Base-by-base conservation (phyloP, 202 grass and related monocot genomes). In the Eragrostis tef region DNA sequence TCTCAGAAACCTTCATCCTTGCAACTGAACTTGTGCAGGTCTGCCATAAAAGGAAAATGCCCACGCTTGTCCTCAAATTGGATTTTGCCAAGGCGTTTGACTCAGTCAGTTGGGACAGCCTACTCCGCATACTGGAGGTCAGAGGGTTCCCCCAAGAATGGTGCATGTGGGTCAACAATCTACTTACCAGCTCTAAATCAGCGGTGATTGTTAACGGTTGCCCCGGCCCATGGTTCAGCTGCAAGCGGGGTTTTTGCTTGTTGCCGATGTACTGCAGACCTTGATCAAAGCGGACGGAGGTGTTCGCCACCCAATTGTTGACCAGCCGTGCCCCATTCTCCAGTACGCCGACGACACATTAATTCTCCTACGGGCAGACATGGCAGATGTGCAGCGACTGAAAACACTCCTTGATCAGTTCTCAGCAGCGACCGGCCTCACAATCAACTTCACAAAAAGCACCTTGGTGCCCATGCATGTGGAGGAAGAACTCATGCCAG, bases 111-210 rank as follows among this genome's bases (percentile, higher is more conserved):
- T 58, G 54, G 20, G 54, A 58, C 7, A 21, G 54, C 1, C 7
- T 58, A 2, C 6, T 9, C 7, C 0, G 0, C 1, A 58, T 58
- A 2, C n/a, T 58, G 6, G 1, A 7, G 0, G 20, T 19, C 0
- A 17, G 20, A 9, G 54, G 54, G 1, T 58, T 58, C 20, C 6
- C n/a, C 8, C 41, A 43, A 4, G 8, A 1, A 0, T 58, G 54
- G 54, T 58, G 20, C 3, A 1, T 1, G 0, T 58, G 54, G 54
- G 3, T 10, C 0, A 2, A 9, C 7, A 58, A 2, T 6, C 6
- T 58, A 2, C 0, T 9, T 3, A 21, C 54, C 2, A 22, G 6
- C 8, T 4, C 41, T 43, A 43, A 43, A 43, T 43, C 20, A 3
- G 54, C 20, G 0, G 2, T 58, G 0, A 6, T 58, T 17, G 54